Percentiles rank a stretch among this genome's conserved stretches.
These are phyloP conservation scores for Xylaria telfairii DNA, from an alignment of 495 filamentous ascomycete species.

Conservation along the genomic window DNA sequence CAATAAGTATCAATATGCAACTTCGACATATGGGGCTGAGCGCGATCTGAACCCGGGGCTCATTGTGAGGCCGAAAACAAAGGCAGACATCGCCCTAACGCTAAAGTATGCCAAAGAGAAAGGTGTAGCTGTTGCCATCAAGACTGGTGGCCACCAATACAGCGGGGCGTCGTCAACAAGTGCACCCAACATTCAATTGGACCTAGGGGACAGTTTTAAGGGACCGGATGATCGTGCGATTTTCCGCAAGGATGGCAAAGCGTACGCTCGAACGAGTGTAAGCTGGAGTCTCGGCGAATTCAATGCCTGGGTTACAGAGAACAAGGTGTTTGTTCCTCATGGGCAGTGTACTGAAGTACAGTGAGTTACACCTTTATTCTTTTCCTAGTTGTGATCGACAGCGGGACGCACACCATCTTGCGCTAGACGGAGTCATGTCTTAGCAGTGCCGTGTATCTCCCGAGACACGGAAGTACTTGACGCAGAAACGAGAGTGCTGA, in stretches of 20 bases:
- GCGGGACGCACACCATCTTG: neutral
- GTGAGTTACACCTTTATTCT: neutral
- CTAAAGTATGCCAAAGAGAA: constrained; percentile 45
- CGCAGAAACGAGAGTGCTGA: constrained; percentile 12
- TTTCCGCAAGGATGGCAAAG: constrained; percentile 40
- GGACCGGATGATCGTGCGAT: constrained; percentile 34
- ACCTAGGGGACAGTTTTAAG: constrained; percentile 43
- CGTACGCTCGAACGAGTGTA: constrained; percentile 44
- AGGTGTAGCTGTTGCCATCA: constrained; percentile 46
- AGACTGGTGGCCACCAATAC: constrained; percentile 50
- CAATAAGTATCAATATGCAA: constrained; percentile 45
- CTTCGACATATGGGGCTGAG: constrained; percentile 42
- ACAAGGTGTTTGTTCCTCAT: constrained; percentile 49
- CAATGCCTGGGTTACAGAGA: constrained; percentile 40
- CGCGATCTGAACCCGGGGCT: constrained; percentile 43
- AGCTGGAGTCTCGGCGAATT: constrained; percentile 48
- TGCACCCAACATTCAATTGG: constrained; percentile 45
- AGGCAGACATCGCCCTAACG: constrained; percentile 40
- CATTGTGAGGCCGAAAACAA: constrained; percentile 45
- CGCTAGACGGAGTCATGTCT: neutral
- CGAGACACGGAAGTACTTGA: neutral
- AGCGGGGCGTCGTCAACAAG: constrained; percentile 48
- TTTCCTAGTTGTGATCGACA: neutral
- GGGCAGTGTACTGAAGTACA: constrained; percentile 51
- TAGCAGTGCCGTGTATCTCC: neutral